phyloP scores from a whole-genome alignment of 768 basidiomycete genomes.

The Termitomyces sp. region DNA sequence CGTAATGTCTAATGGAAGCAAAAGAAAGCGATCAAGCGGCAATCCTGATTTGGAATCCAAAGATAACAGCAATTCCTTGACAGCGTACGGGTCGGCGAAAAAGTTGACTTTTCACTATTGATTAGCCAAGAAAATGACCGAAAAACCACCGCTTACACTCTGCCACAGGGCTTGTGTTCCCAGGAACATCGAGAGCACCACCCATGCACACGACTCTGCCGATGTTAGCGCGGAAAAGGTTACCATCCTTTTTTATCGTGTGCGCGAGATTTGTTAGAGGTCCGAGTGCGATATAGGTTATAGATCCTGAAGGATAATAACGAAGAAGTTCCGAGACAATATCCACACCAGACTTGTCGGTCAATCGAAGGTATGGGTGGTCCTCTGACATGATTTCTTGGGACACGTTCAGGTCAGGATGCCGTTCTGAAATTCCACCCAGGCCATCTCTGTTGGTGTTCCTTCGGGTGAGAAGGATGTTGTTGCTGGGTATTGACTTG shows the following conservation, averaged over 20 bases:
- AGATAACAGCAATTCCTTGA: slow-evolving; percentile 56
- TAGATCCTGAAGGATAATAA: slow-evolving; percentile 39
- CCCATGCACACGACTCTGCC: slow-evolving; percentile 88
- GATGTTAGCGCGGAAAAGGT: slow-evolving; percentile 48
- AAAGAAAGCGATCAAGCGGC: slow-evolving; percentile 60
- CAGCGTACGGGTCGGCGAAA: slow-evolving; percentile 85
- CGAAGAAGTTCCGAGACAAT: slow-evolving; percentile 52
- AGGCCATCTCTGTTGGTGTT: slow-evolving; percentile 56
- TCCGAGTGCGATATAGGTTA: slow-evolving; percentile 72
- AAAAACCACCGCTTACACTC: slow-evolving; percentile 56
- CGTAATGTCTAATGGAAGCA: slow-evolving; percentile 80
- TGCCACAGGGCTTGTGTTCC: slow-evolving; percentile 75
- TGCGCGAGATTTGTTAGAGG: slow-evolving; percentile 78
- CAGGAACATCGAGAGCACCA: slow-evolving; percentile 88
- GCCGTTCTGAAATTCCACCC: slow-evolving; percentile 49
- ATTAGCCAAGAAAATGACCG: background rate
- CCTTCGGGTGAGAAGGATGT: background rate
- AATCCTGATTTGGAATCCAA: slow-evolving; percentile 32
- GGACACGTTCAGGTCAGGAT: slow-evolving; percentile 54
- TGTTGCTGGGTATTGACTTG: slow-evolving; percentile 18
- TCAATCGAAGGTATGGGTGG: slow-evolving; percentile 41
- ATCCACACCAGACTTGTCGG: slow-evolving; percentile 42
- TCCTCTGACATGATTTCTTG: slow-evolving; percentile 14
- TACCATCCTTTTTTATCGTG: slow-evolving; percentile 49
- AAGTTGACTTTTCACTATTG: slow-evolving; percentile 55